phyloP scores from a whole-genome alignment of 2,329 filamentous ascomycete species.

The Cladophialophora yegresii region DNA sequence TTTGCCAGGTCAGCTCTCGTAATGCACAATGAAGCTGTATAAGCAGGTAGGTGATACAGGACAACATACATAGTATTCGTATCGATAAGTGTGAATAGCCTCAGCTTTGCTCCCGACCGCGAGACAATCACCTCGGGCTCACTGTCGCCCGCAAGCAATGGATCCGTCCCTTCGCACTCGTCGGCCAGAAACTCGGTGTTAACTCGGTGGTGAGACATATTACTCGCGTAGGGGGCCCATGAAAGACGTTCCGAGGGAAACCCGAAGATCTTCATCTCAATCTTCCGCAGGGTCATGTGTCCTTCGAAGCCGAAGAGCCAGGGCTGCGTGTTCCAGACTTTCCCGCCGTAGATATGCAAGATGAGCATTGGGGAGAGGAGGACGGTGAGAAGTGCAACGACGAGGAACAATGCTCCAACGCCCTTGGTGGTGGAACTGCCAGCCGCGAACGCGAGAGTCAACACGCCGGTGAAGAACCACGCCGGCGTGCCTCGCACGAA shows the following conservation, averaged over 20 bases:
- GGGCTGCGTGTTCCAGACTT: constrained; percentile 46
- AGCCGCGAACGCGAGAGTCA: constrained; percentile 5
- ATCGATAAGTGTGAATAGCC: constrained; percentile 47
- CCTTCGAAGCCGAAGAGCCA: constrained; percentile 51
- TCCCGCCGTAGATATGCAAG: constrained; percentile 44
- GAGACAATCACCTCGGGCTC: not conserved
- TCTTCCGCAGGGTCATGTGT: constrained; percentile 43
- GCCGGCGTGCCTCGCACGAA: constrained; percentile 28
- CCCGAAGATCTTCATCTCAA: constrained; percentile 47
- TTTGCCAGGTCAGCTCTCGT: not conserved
- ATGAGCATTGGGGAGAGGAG: constrained; percentile 42
- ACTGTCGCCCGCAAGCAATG: constrained; percentile 35
- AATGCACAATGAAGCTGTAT: not conserved
- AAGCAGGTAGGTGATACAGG: not conserved
- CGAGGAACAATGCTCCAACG: constrained; percentile 24
- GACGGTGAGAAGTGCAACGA: constrained; percentile 35
- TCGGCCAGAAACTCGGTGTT: constrained; percentile 31
- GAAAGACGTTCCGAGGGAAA: constrained; percentile 41
- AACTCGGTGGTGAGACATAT: constrained; percentile 42
- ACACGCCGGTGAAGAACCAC: constrained; percentile 27
- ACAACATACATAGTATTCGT: constrained; percentile 46
- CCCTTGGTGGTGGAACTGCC: constrained; percentile 1
- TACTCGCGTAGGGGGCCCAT: constrained; percentile 42
- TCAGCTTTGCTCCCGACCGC: constrained; percentile 36
- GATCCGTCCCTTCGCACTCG: constrained; percentile 41